Base-by-base conservation (phyloP, 176 grass and related monocot species). In the Musa beccarii region DNA sequence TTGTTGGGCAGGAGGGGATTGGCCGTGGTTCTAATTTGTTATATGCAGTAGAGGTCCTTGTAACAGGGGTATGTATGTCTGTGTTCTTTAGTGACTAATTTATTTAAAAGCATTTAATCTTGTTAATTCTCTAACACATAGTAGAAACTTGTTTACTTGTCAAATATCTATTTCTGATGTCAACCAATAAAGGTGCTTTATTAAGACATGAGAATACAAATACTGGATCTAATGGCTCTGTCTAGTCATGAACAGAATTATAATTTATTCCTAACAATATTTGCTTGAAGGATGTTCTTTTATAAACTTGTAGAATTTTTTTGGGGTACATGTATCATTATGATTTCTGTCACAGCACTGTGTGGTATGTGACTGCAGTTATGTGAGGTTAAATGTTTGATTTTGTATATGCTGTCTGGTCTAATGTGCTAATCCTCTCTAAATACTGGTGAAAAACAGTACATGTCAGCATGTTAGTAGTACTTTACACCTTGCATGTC, bases 1-100 rank as follows among this genome's bases (percentile, higher is more conserved):
- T 80, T 75, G 28, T 87, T 49, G 73, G 78, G 56, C 88, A 99
- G 96, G 84, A 92, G 84, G 96, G 89, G 52, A 77, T 99, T 63
- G 84, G 84, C 80, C 89, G 84, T 43, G 96, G 96, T 86, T 99
- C 91, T 81, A 99, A 95, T 73, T 87, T 95, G 59, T 86, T 99
- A 81, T 99, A 86, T 7, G 96, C 91, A 68, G 91, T 99, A 8
- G 91, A 95, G 76, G 87, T 99, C 81, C 82, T 99, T 70, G 96
- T 92, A 55, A 92, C 96, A 79, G 89, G 90, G 96, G 96, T 99
- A 92, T 43, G 34, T 43, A 43, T 79, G 86, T 86, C 13, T 16
- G 80, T 72, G 76, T 78, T 43, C 66, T 81, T 63, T 43, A 43
- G 53, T 59, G 21, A 29, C 16, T 52, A 21, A 34, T n/a, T 22